These are phyloP conservation scores for Fusarium beomiforme DNA, from an alignment of 2,329 filamentous ascomycete genomes.

Conservation along the genomic window DNA sequence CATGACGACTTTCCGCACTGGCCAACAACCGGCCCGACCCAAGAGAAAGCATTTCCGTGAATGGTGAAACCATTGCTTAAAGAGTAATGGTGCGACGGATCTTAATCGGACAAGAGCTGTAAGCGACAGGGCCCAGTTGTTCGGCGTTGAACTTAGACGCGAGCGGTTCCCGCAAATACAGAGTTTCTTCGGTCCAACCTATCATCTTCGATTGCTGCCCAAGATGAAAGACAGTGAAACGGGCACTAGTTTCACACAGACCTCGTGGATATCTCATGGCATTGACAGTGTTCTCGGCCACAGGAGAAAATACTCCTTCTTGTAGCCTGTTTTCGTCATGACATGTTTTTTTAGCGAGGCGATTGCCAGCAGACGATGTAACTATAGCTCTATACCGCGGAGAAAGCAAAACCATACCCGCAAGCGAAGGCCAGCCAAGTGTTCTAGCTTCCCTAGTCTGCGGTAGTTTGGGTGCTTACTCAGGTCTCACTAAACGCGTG, in stretches of 20 bases:
- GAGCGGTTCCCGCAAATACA: background rate
- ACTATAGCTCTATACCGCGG: background rate
- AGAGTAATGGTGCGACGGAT: slow-evolving; percentile 1
- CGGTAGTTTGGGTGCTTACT: background rate
- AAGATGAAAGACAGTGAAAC: background rate
- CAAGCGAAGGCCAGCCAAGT: no score
- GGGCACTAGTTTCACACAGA: background rate
- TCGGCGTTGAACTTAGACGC: background rate
- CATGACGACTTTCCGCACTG: background rate
- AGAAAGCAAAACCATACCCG: background rate
- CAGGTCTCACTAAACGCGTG: slow-evolving; percentile 8
- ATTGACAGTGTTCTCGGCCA: background rate
- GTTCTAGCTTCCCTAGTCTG: background rate
- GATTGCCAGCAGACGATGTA: background rate
- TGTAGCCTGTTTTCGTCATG: background rate
- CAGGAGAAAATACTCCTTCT: background rate
- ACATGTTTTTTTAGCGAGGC: background rate
- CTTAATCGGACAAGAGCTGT: background rate
- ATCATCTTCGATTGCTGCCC: background rate
- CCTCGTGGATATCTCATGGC: background rate
- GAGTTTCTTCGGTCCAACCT: background rate
- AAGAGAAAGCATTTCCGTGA: background rate
- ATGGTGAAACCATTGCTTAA: slow-evolving; percentile 8
- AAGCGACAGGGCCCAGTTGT: background rate
- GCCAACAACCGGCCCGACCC: background rate